phyloP scores from a whole-genome alignment of 1,139 yeast genomes.

The Hemisphaericaspora subhashii region DNA sequence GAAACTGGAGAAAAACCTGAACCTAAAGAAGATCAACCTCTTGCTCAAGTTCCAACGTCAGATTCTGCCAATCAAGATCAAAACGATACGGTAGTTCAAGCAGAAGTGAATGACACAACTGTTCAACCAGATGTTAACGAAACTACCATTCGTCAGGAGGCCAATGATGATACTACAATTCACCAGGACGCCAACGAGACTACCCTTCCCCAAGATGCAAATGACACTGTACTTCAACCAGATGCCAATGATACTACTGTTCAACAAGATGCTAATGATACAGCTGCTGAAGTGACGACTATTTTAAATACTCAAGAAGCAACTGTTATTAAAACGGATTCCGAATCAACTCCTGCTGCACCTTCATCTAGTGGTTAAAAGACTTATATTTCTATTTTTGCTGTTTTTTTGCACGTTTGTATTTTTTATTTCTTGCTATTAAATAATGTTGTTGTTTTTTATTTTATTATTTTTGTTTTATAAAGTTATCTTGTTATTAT shows the following conservation, averaged over 20 bases:
- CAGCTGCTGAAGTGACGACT: conserved; percentile 28
- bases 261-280: no score
- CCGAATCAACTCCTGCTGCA: conserved; percentile 22
- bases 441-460: conserved; percentile 4
- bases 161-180: conserved; percentile 42
- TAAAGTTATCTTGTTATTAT: conserved; percentile 3
- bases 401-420: background rate
- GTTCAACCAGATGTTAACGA: conserved; percentile 40
- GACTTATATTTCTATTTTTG: background rate
- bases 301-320: conserved; percentile 22
- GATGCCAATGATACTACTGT: no score
- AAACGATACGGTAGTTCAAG: conserved; percentile 15
- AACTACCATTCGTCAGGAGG: conserved; percentile 44
- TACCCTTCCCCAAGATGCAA: no score
- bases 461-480: conserved; percentile 1
- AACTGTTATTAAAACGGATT: conserved; percentile 9
- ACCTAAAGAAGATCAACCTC: conserved; percentile 11
- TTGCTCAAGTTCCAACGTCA: no score
- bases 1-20: conserved; percentile 9
- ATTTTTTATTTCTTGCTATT: conserved; percentile 7
- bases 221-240: conserved; percentile 1
- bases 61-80: conserved; percentile 7
- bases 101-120: conserved; percentile 21
- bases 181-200: conserved; percentile 35
- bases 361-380: background rate